phyloP scores from a whole-genome alignment of 352 stramenopile species.

The Globisporangium recalcitrans region DNA sequence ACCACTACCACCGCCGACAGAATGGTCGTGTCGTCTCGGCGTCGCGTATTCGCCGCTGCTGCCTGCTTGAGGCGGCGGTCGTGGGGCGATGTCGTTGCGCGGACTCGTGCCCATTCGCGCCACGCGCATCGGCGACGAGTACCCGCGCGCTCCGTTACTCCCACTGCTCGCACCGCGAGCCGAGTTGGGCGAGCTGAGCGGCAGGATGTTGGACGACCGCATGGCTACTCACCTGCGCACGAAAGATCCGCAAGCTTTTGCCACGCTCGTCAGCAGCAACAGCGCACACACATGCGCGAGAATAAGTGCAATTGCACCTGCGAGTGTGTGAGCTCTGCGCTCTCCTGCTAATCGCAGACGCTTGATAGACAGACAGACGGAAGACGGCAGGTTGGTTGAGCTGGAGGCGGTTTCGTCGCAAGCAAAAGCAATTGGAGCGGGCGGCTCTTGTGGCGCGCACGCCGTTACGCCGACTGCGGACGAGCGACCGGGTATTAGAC shows the following conservation, averaged over 20 bases:
- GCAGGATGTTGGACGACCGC: conserved; percentile 9
- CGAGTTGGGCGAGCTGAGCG: conserved; percentile 5
- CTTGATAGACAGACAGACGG: not conserved
- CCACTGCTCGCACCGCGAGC: not conserved
- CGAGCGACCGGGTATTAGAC: too few relatives aligned
- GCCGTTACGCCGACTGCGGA: not conserved
- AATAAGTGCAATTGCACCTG: too few relatives aligned
- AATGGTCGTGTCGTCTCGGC: conserved; percentile 13
- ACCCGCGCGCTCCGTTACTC: not conserved
- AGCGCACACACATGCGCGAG: too few relatives aligned
- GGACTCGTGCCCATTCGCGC: conserved; percentile 21
- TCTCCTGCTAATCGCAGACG: not conserved
- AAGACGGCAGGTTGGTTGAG: too few relatives aligned
- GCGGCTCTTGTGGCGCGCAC: not conserved
- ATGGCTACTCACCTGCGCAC: too few relatives aligned
- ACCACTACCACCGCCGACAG: conserved; percentile 6
- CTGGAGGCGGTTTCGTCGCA: not conserved
- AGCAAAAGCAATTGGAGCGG: not conserved
- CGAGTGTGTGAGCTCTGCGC: not conserved
- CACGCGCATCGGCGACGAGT: conserved; percentile 9
- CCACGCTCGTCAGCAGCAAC: not conserved
- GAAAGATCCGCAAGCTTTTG: too few relatives aligned
- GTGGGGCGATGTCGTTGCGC: conserved; percentile 21
- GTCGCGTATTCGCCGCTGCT: conserved; percentile 9
- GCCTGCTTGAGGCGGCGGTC: conserved; percentile 2